These are phyloP conservation scores for Eimeria praecox DNA, from an alignment of 169 alveolate genomes.

Conservation along the genomic window DNA sequence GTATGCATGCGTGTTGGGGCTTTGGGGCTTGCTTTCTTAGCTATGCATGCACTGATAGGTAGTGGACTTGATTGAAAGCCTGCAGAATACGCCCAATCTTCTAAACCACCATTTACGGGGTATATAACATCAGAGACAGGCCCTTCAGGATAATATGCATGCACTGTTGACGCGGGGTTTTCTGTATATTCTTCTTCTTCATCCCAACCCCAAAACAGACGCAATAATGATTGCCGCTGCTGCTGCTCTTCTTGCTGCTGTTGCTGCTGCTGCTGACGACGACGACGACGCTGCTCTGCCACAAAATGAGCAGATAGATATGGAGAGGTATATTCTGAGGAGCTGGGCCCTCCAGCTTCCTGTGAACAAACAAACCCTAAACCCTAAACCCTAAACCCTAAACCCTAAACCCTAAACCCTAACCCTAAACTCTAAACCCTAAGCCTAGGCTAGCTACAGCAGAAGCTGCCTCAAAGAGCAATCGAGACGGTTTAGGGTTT, in stretches of 20 bases:
- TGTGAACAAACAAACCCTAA: background rate
- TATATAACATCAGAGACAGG: constrained; percentile 89
- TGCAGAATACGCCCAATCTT: constrained; percentile 93
- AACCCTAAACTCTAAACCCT: too few relatives aligned
- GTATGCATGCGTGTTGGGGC: background rate
- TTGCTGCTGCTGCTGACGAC: background rate
- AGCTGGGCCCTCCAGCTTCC: constrained; percentile 1
- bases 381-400: constrained; percentile 26
- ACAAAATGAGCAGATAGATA: background rate
- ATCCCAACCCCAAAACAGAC: background rate
- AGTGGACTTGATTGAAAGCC: constrained; percentile 85
- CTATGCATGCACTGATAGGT: constrained; percentile 37
- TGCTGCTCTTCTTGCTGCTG: background rate
- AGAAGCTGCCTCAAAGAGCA: background rate
- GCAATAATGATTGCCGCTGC: background rate
- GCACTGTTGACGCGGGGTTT: background rate
- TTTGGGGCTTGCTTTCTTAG: constrained; percentile 1
- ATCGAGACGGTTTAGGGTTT: background rate
- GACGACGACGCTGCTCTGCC: background rate
- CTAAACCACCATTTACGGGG: constrained; percentile 91
- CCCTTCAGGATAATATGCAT: constrained; percentile 84
- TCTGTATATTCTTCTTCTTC: background rate
- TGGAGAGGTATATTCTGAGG: background rate
- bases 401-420: background rate
- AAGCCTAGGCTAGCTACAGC: too few relatives aligned